Evolutionary conservation across 176 grass and related monocot species (phyloP).

Genomic region (Phragmites australis): DNA sequence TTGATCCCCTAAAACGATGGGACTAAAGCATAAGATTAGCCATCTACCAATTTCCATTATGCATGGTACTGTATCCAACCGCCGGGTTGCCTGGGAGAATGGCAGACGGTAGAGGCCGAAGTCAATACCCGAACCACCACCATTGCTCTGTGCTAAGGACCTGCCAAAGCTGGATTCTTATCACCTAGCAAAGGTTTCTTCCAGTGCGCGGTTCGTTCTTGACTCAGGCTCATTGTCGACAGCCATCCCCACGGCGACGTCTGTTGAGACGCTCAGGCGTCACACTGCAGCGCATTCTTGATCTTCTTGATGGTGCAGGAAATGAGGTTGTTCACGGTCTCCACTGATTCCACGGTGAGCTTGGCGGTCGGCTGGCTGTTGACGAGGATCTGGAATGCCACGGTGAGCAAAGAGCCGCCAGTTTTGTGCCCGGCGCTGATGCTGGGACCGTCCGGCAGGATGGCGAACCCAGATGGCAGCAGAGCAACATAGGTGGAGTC

Average conservation of each 20-base stretch:
- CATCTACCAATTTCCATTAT: slow-evolving; percentile 36
- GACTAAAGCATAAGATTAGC: slow-evolving; percentile 14
- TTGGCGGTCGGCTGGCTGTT: slow-evolving; percentile 96
- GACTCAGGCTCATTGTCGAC: slow-evolving; percentile 56
- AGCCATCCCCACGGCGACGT: not conserved
- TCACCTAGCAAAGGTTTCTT: slow-evolving; percentile 90
- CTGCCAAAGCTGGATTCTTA: slow-evolving; percentile 51
- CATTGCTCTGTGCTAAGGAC: slow-evolving; percentile 78
- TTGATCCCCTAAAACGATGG: slow-evolving; percentile 30
- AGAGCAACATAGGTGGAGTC: slow-evolving; percentile 91
- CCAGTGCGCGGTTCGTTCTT: slow-evolving; percentile 91
- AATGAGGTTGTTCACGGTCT: slow-evolving; percentile 89
- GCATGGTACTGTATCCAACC: slow-evolving; percentile 27
- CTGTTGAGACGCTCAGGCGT: slow-evolving; percentile 25
- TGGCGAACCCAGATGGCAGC: slow-evolving; percentile 90
- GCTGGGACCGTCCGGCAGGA: slow-evolving; percentile 69
- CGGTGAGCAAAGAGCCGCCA: slow-evolving; percentile 69
- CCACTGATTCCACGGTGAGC: slow-evolving; percentile 85
- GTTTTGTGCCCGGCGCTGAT: slow-evolving; percentile 26
- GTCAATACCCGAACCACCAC: slow-evolving; percentile 99
- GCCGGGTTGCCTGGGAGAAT: not conserved
- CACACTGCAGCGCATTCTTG: slow-evolving; percentile 64
- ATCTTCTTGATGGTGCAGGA: slow-evolving; percentile 99
- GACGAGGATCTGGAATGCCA: slow-evolving; percentile 96
- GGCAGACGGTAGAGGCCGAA: slow-evolving; percentile 40